phyloP scores from a whole-genome alignment of 2,329 filamentous ascomycete genomes.

The Sclerotinia nivalis region DNA sequence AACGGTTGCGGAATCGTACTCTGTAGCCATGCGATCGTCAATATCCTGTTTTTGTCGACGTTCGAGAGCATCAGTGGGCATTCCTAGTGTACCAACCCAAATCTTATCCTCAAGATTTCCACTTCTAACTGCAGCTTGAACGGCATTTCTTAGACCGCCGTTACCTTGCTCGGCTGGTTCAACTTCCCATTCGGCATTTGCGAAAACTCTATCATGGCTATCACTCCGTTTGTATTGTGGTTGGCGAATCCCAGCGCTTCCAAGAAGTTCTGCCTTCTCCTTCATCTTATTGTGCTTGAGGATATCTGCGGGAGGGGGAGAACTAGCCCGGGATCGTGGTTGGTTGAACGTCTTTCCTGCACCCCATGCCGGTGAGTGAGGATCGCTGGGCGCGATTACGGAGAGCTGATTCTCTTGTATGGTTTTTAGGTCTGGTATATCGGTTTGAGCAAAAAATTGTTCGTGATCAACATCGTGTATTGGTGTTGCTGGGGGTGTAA shows the following conservation, averaged over 20 bases:
- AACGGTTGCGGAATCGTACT: constrained; percentile 80
- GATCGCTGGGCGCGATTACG: constrained; percentile 68
- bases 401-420: constrained; percentile 50
- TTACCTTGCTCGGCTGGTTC: constrained; percentile 89
- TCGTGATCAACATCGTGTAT: constrained; percentile 44
- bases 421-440: constrained; percentile 52
- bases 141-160: constrained; percentile 85
- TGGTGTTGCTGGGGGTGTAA: constrained; percentile 41
- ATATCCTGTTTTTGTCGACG: constrained; percentile 79
- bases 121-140: constrained; percentile 72
- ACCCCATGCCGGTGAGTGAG: constrained; percentile 77
- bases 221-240: constrained; percentile 58
- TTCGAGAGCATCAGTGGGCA: constrained; percentile 85
- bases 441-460: constrained; percentile 58
- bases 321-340: constrained; percentile 72
- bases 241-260: constrained; percentile 58
- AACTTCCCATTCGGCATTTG: constrained; percentile 78
- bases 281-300: constrained; percentile 64
- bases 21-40: constrained; percentile 74
- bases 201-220: constrained; percentile 69
- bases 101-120: constrained; percentile 72
- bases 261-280: constrained; percentile 59
- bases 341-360: constrained; percentile 50
- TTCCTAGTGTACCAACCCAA: constrained; percentile 92
- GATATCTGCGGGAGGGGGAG: constrained; percentile 73